Base-by-base conservation (phyloP, 108 stramenopile genomes). In the Skeletonema potamos region DNA sequence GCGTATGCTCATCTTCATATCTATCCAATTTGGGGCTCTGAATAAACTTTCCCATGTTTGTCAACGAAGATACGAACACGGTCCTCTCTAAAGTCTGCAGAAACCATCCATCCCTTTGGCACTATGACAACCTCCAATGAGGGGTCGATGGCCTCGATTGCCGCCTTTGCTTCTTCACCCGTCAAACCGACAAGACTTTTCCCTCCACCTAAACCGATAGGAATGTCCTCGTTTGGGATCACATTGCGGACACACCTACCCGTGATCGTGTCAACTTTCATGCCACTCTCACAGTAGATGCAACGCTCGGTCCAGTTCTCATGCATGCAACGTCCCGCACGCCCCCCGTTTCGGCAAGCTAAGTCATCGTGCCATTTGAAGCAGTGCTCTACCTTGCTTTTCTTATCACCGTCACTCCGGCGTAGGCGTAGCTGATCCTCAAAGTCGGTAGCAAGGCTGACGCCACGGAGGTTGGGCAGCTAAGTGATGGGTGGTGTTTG, bases 381-480 rank as follows among this genome's bases (percentile, higher is more conserved):
- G n/a, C n/a, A n/a, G n/a, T n/a, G n/a, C n/a, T n/a, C n/a, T n/a
- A n/a, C n/a, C n/a, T n/a, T n/a, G n/a, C n/a, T n/a, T n/a, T n/a
- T n/a, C n/a, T n/a, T n/a, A n/a, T n/a, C n/a, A n/a, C n/a, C n/a
- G n/a, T n/a, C n/a, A n/a, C n/a, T n/a, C n/a, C n/a, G n/a, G n/a
- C n/a, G n/a, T n/a, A n/a, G n/a, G n/a, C n/a, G n/a, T n/a, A 56
- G 55, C 11, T 56, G 55, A 56, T 56, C 55, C 55, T 56, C 55
- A 30, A 56, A 56, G 55, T 56, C 55, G 55, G 55, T 58, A 11
- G 20, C 58, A 58, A 58, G 58, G 58, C 30, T 58, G 58, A 27
- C 36, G 6, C 58, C 58, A 39, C 58, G 58, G 24, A 58, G 58
- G 13, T 15, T 4, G 10, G 58, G 58, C 58, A 29, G 58, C n/a